phyloP scores from a whole-genome alignment of 768 basidiomycete genomes.

The Gyrodon lividus region DNA sequence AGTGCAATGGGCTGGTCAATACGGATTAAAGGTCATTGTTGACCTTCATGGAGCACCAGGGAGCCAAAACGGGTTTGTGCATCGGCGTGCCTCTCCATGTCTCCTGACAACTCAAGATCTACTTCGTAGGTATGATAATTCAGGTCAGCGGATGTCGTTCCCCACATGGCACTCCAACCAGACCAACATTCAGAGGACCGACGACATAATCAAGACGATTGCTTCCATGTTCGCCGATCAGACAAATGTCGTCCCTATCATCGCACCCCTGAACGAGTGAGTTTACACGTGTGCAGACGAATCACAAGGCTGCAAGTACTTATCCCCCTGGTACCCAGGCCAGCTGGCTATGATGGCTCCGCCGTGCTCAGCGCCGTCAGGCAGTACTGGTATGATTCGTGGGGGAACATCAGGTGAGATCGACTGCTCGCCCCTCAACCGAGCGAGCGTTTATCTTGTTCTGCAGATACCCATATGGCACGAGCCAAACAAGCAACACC shows the following conservation, averaged over 20 bases:
- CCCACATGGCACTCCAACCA: conserved; percentile 71
- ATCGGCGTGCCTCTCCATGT: neutral
- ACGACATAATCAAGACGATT: conserved; percentile 61
- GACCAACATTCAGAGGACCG: conserved; percentile 65
- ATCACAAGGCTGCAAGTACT: neutral
- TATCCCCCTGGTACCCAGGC: conserved; percentile 41
- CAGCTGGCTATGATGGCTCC: conserved; percentile 64
- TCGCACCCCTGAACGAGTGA: conserved; percentile 81
- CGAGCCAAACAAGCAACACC: conserved; percentile 49
- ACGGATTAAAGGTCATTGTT: conserved; percentile 78
- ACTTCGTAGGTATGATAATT: conserved; percentile 70
- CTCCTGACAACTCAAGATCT: conserved; percentile 6
- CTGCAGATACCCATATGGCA: conserved; percentile 41
- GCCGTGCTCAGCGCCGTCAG: conserved; percentile 47
- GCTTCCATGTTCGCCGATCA: conserved; percentile 57
- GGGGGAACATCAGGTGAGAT: conserved; percentile 63
- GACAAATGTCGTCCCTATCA: conserved; percentile 56
- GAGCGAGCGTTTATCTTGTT: conserved; percentile 1
- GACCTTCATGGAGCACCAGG: conserved; percentile 83
- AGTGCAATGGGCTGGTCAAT: conserved; percentile 62
- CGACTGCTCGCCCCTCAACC: neutral
- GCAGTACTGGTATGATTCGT: conserved; percentile 76
- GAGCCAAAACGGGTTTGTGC: conserved; percentile 72
- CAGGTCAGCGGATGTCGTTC: conserved; percentile 58
- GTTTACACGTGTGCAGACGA: conserved; percentile 1